Conservation (phyloP, 345 rosid genomes). For the Aurinia saxatilis region DNA sequence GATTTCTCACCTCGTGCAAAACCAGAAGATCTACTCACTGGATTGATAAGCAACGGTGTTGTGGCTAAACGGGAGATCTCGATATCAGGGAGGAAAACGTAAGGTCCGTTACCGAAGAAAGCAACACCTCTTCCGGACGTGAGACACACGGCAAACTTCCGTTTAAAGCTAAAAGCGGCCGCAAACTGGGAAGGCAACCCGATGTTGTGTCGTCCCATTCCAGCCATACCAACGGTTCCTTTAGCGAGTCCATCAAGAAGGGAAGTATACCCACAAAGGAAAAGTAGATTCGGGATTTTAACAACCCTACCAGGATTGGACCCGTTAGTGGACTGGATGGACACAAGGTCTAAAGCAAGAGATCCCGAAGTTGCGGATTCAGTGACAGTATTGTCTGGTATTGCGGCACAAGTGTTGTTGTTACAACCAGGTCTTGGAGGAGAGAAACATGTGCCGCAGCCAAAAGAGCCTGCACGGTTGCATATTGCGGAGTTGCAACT, state of each 20-base stretch:
- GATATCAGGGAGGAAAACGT: slow-evolving; percentile 45
- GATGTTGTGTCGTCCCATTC: slow-evolving; percentile 46
- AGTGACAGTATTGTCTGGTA: slow-evolving; percentile 43
- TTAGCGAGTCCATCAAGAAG: slow-evolving; percentile 44
- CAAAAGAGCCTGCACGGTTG: slow-evolving; percentile 37
- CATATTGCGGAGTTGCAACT: slow-evolving; percentile 58
- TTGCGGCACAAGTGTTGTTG: slow-evolving; percentile 51
- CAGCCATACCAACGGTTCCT: slow-evolving; percentile 52
- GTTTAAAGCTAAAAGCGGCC: slow-evolving; percentile 42
- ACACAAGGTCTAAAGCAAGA: slow-evolving; percentile 43
- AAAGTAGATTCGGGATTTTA: slow-evolving; percentile 29
- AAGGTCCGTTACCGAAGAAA: slow-evolving; percentile 54
- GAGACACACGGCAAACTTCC: slow-evolving; percentile 60
- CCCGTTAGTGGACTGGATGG: slow-evolving; percentile 59
- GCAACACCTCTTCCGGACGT: slow-evolving; percentile 39
- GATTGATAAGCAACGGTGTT: slow-evolving; percentile 55
- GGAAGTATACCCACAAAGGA: slow-evolving; percentile 37
- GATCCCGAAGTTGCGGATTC: slow-evolving; percentile 42
- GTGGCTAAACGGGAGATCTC: slow-evolving; percentile 39
- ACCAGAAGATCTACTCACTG: slow-evolving; percentile 44
- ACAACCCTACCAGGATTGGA: slow-evolving; percentile 48
- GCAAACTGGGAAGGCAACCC: slow-evolving; percentile 50
- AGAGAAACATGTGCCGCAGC: slow-evolving; percentile 44
- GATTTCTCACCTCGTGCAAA: slow-evolving; percentile 41
- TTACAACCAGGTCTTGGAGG: slow-evolving; percentile 59